Conservation (phyloP, 371 early-diverging fungal genomes). For the Lichtheimia corymbifera region DNA sequence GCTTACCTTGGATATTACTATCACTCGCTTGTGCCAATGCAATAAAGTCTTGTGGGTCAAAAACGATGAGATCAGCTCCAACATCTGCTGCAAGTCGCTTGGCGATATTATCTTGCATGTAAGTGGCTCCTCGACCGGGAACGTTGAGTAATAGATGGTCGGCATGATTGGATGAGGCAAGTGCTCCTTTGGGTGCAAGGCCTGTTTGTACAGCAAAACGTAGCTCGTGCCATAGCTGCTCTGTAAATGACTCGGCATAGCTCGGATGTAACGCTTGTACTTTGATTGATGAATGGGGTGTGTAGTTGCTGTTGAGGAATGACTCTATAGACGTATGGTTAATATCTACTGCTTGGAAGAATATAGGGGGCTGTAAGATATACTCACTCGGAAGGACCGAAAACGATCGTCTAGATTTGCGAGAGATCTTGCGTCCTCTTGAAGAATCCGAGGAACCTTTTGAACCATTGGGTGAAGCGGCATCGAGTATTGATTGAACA, state of each 20-base stretch:
- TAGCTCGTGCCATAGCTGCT: constrained; percentile 35
- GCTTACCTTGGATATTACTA: constrained; percentile 20
- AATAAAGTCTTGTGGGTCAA: constrained; percentile 54
- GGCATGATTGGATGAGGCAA: constrained; percentile 30
- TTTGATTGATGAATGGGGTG: constrained; percentile 2
- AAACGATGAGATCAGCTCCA: constrained; percentile 30
- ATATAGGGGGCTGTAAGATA: background rate
- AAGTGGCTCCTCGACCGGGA: constrained; percentile 35
- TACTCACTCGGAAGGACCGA: constrained; percentile 12
- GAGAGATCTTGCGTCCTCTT: constrained; percentile 15
- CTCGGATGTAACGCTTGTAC: constrained; percentile 3
- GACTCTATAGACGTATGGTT: constrained; percentile 3
- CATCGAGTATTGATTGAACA: background rate
- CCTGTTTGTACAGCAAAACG: constrained; percentile 28
- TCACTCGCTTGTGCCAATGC: constrained; percentile 37
- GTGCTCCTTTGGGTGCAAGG: constrained; percentile 27
- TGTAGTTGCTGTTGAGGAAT: constrained; percentile 11
- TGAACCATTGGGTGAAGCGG: background rate
- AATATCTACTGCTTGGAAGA: background rate
- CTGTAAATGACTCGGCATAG: constrained; percentile 22
- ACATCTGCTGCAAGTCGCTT: constrained; percentile 24
- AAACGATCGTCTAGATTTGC: constrained; percentile 14
- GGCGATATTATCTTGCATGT: constrained; percentile 39
- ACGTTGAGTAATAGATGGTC: constrained; percentile 34
- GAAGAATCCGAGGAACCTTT: background rate